These are phyloP conservation scores for Mucuna pruriens DNA, from an alignment of 306 rosid species.

Conservation along the genomic window DNA sequence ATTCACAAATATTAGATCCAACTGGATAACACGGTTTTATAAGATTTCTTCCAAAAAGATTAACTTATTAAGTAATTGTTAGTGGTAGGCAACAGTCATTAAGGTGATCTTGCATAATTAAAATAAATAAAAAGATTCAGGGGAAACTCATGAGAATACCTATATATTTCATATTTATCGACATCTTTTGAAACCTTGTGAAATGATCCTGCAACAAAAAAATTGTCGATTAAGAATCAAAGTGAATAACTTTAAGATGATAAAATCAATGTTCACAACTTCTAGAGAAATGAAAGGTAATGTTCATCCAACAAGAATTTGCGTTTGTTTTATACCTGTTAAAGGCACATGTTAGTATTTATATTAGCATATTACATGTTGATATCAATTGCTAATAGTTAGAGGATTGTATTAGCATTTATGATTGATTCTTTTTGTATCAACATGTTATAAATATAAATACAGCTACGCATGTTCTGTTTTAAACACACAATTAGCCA, in stretches of 20 bases:
- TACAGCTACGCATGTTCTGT: no score
- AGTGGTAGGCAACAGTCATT: background rate
- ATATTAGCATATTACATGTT: no score
- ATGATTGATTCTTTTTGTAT: no score
- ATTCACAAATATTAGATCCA: background rate
- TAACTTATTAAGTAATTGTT: background rate
- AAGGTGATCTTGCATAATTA: background rate
- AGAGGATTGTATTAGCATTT: no score
- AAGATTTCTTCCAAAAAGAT: conserved; percentile 8
- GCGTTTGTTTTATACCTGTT: no score
- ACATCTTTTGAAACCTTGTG: conserved; percentile 62
- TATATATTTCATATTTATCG: conserved; percentile 86
- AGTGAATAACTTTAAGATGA: conserved; percentile 25
- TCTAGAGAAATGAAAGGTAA: conserved; percentile 34
- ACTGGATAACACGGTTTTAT: background rate
- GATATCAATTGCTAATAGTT: no score
- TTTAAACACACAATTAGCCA: no score
- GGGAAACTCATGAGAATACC: conserved; percentile 52
- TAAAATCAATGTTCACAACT: conserved; percentile 20
- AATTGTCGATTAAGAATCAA: conserved; percentile 25
- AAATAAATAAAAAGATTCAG: background rate
- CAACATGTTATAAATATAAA: no score
- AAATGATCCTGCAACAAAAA: conserved; percentile 74
- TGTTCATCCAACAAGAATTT: conserved; percentile 20
- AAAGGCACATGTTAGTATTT: no score